Base-by-base conservation (phyloP, 2,329 filamentous ascomycete genomes). In the Alternaria sp. region DNA sequence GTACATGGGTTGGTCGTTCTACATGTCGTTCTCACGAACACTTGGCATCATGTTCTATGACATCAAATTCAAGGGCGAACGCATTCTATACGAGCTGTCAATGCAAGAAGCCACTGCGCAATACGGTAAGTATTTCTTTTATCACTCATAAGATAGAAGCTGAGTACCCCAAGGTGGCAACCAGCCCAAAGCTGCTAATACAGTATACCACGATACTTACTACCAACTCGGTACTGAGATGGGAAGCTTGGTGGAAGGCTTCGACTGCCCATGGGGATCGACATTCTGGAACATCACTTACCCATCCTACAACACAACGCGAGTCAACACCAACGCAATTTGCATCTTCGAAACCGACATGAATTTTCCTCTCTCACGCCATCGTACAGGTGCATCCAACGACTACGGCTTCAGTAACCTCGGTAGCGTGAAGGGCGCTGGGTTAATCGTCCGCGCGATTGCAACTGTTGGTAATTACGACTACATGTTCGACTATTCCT, bases 71-170 rank as follows among this genome's bases (percentile, higher is more conserved):
- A 84, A 85, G 64, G 85, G 83, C 11, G 80, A 87, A 60, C 76
- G 84, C 3, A 76, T 88, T 11, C 72, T 88, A 5, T 88, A 87
- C 59, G 85, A 88, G 64, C 76, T 88, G 1, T 81, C 82, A 1
- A 76, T 88, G 3, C 83, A 87, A 70, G 85, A 88, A 67, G 85
- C 85, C 0, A 74, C 85, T 7, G 82, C 84, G 0, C 84, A 86
- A 56, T 86, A 86, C 56, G 83, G 82, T 7, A 30, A 36, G 28
- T 48, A 34, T 20, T 16, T 12, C 28, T 2, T 54, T 12, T 7
- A 24, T 24, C 16, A 11, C 18, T 22, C 7, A 26, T 36, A 8
- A 12, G 30, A 18, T 28, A 22, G n/a, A 20, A 22, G 16, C 52
- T 54, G 12, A 54, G 7, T 30, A 16, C 18, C n/a, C 22, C 12